Evolutionary conservation across 306 rosid species (phyloP).

Genomic region (Biancaea sappan): DNA sequence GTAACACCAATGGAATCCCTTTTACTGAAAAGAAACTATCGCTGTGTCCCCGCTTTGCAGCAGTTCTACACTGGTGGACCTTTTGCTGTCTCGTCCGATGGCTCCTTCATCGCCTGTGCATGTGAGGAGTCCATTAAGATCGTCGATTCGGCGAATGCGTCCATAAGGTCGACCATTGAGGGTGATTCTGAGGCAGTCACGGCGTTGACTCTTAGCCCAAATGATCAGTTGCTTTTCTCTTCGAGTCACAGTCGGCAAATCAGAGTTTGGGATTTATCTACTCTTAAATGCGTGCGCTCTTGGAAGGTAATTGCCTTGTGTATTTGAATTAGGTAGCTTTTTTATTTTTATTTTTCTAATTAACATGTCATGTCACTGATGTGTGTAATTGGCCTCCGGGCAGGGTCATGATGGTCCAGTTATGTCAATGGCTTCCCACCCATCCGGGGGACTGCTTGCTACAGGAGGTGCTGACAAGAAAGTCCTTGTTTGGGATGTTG

Average conservation of each 20-base stretch:
- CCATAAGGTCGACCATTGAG: slow-evolving; percentile 68
- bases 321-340: background rate
- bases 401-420: slow-evolving; percentile 96
- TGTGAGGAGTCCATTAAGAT: slow-evolving; percentile 76
- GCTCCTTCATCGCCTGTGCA: slow-evolving; percentile 75
- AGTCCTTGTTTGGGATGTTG: slow-evolving; percentile 92
- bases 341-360: too few relatives aligned
- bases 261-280: slow-evolving; percentile 84
- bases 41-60: slow-evolving; percentile 69
- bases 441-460: slow-evolving; percentile 90
- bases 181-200: slow-evolving; percentile 75
- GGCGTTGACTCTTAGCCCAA: slow-evolving; percentile 72
- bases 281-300: slow-evolving; percentile 72
- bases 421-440: slow-evolving; percentile 87
- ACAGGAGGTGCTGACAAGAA: slow-evolving; percentile 95
- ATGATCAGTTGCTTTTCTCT: slow-evolving; percentile 70
- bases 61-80: slow-evolving; percentile 93
- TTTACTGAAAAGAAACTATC: slow-evolving; percentile 51
- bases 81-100: slow-evolving; percentile 72
- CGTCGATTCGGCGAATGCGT: slow-evolving; percentile 70
- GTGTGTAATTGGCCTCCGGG: background rate
- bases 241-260: slow-evolving; percentile 82
- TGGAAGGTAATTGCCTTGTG: slow-evolving; percentile 72
- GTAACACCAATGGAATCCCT: slow-evolving; percentile 48
- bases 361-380: background rate